Percentiles rank a stretch among this genome's conserved stretches.
phyloP scores from a whole-genome alignment of 805 yeast species.

The Suhomyces canberraensis region DNA sequence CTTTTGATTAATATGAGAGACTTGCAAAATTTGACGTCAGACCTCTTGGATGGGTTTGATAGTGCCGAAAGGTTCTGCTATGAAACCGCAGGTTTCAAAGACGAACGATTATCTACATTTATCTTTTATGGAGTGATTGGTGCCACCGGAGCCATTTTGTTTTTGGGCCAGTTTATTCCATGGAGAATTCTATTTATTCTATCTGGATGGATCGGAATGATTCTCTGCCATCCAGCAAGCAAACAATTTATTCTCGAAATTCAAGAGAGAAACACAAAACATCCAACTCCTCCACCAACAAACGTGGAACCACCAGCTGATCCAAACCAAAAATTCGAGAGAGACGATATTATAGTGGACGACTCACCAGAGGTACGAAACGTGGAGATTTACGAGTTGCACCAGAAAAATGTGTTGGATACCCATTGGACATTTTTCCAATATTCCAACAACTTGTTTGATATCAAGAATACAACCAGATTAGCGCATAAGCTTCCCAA shows the following conservation, averaged over 20 bases:
- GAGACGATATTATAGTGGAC: slow-evolving; percentile 62
- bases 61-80: slow-evolving; percentile 51
- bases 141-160: slow-evolving; percentile 35
- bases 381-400: slow-evolving; percentile 80
- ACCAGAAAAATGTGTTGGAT: slow-evolving; percentile 58
- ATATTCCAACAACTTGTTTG: slow-evolving; percentile 57
- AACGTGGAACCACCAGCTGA: slow-evolving; percentile 11
- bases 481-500: slow-evolving; percentile 54
- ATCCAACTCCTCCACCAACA: slow-evolving; percentile 1
- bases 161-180: slow-evolving; percentile 55
- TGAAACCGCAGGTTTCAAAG: slow-evolving; percentile 66
- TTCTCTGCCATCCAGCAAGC: slow-evolving; percentile 58
- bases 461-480: slow-evolving; percentile 40
- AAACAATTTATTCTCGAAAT: slow-evolving; percentile 24
- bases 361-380: slow-evolving; percentile 55
- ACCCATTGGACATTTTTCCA: slow-evolving; percentile 59
- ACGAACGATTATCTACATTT: slow-evolving; percentile 64
- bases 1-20: slow-evolving; percentile 65
- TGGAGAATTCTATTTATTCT: slow-evolving; percentile 59
- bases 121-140: slow-evolving; percentile 40
- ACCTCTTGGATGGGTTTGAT: slow-evolving; percentile 48
- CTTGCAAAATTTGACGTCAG: slow-evolving; percentile 62
- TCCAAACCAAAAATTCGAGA: slow-evolving; percentile 23
- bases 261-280: slow-evolving; percentile 3
- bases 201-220: slow-evolving; percentile 54